phyloP scores from a whole-genome alignment of 1,139 yeast genomes.

The Komagataea norvegica region DNA sequence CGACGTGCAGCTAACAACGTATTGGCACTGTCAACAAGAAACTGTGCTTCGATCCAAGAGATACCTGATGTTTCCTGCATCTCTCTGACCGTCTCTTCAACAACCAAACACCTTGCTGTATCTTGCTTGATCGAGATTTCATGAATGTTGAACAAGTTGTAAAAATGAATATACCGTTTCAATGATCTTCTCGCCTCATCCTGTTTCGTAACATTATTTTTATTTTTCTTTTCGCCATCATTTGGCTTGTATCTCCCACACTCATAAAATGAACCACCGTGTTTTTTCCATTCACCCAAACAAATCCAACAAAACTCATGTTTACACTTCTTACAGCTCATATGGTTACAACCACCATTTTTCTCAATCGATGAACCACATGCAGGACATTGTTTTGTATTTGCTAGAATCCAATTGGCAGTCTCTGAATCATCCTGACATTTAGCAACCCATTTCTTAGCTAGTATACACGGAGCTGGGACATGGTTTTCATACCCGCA shows the following conservation, averaged over 20 bases:
- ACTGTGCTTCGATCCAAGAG: slow-evolving; percentile 90
- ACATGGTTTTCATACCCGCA: slow-evolving; percentile 77
- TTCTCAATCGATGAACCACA: slow-evolving; percentile 57
- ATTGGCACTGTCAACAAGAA: slow-evolving; percentile 66
- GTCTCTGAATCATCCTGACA: slow-evolving; percentile 89
- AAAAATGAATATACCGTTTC: slow-evolving; percentile 71
- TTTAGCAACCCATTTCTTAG: slow-evolving; percentile 69
- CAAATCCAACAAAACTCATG: slow-evolving; percentile 95
- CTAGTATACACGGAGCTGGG: slow-evolving; percentile 76
- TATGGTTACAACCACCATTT: slow-evolving; percentile 95
- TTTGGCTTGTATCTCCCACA: slow-evolving; percentile 54
- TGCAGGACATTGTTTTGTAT: slow-evolving; percentile 78
- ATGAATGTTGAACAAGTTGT: slow-evolving; percentile 71
- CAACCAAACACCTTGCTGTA: slow-evolving; percentile 52
- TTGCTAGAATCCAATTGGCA: slow-evolving; percentile 80
- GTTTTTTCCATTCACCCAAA: slow-evolving; percentile 69
- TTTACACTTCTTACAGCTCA: slow-evolving; percentile 77
- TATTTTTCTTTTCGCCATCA: slow-evolving; percentile 30
- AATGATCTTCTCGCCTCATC: slow-evolving; percentile 41
- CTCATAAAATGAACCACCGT: slow-evolving; percentile 58
- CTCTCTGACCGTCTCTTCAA: slow-evolving; percentile 59
- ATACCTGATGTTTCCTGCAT: slow-evolving; percentile 61
- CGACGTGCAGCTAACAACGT: slow-evolving; percentile 66
- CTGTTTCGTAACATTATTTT: slow-evolving; percentile 33
- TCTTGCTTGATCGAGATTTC: slow-evolving; percentile 77